Percentiles rank a stretch among this genome's conserved stretches.
phyloP scores from a whole-genome alignment of 1,284 basidiomycete species.

The Sanghuangporus baumii region DNA sequence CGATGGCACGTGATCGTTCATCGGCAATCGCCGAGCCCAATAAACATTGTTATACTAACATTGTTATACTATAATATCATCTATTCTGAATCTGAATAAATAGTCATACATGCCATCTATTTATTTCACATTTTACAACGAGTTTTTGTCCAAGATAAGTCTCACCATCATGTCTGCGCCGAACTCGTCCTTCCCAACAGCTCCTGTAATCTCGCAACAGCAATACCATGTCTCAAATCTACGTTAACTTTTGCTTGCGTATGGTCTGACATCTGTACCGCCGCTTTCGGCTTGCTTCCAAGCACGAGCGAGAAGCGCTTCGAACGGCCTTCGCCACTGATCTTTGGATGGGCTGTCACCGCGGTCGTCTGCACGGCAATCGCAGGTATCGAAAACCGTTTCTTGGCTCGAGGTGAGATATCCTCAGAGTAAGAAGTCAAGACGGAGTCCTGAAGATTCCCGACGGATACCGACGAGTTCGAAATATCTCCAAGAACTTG shows the following conservation, averaged over 20 bases:
- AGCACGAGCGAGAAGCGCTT: conserved; percentile 57
- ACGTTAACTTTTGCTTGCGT: background rate
- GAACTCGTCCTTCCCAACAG: conserved; percentile 28
- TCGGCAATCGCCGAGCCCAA: background rate
- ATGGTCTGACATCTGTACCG: background rate
- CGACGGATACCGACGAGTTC: conserved; percentile 17
- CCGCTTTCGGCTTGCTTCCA: conserved; percentile 29
- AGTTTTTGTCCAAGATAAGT: background rate
- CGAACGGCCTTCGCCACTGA: conserved; percentile 31
- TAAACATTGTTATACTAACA: background rate
- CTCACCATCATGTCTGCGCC: background rate
- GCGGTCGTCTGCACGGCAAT: conserved; percentile 65
- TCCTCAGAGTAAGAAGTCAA: conserved; percentile 5
- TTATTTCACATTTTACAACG: background rate
- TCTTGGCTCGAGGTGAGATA: conserved; percentile 54
- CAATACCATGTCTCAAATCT: conserved; percentile 28
- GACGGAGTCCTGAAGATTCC: conserved; percentile 15
- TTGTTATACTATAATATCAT: too few relatives aligned
- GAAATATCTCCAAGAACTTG: conserved; percentile 4
- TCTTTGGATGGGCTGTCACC: conserved; percentile 54
- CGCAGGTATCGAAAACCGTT: conserved; percentile 69
- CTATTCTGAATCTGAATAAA: too few relatives aligned
- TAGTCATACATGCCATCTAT: background rate
- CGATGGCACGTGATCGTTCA: conserved; percentile 3
- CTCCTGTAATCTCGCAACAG: conserved; percentile 33